Conservation (phyloP, 257 asterid genomes). For the Solanum arcanum region DNA sequence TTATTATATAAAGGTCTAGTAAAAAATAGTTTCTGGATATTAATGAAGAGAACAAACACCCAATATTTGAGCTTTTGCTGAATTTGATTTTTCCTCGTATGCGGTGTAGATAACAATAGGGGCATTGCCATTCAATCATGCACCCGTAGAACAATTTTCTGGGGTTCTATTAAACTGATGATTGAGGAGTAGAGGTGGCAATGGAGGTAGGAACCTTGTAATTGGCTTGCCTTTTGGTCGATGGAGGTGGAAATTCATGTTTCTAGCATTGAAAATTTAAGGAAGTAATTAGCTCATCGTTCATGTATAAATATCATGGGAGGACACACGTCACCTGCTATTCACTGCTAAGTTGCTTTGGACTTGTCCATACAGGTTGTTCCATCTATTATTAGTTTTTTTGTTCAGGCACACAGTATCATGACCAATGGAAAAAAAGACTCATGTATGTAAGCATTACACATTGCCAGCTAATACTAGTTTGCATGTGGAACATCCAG, state of each 20-base stretch:
- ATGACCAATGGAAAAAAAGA: not conserved
- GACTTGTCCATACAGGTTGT: not conserved
- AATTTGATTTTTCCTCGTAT: not conserved
- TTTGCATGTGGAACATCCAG: not conserved
- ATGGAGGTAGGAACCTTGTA: not conserved
- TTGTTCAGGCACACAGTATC: not conserved
- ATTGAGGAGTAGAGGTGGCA: not conserved
- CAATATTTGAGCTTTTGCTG: not conserved
- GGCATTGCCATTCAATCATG: not conserved
- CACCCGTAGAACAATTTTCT: not conserved
- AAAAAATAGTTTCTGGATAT: not conserved
- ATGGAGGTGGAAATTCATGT: not conserved
- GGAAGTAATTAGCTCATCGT: not conserved
- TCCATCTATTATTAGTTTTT: not conserved
- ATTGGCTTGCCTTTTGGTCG: not conserved
- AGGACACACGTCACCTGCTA: not conserved
- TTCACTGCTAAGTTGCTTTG: not conserved
- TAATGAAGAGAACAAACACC: not conserved
- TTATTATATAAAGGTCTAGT: not conserved
- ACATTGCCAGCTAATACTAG: not conserved
- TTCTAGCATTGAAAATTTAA: not conserved
- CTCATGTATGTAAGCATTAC: not conserved
- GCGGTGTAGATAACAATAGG: not conserved
- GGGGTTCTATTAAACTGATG: not conserved
- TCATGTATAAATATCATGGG: not conserved